A percentile compares a stretch with the other conserved stretches of the same genome.
These are phyloP conservation scores for Wallemia hederae DNA, from an alignment of 1,284 basidiomycete genomes.

Conservation along the genomic window DNA sequence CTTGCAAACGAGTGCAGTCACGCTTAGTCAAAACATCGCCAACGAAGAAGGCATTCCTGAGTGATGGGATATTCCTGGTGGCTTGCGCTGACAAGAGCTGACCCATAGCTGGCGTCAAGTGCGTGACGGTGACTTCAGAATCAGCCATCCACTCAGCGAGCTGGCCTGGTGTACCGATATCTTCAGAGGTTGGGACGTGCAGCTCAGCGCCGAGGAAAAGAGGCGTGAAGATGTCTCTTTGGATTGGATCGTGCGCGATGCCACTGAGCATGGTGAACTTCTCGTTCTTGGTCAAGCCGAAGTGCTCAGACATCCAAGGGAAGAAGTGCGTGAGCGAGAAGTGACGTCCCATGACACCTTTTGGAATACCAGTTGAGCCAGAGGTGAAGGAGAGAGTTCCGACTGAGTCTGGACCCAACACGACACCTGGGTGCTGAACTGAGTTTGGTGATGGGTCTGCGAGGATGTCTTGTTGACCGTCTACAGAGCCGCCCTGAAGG, in stretches of 20 bases:
- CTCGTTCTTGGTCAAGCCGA: constrained; percentile 41
- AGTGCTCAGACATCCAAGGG: constrained; percentile 92
- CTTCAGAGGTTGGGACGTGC: constrained; percentile 85
- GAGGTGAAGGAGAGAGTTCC: constrained; percentile 92
- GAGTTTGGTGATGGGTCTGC: constrained; percentile 6
- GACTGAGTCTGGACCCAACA: constrained; percentile 74
- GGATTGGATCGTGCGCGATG: constrained; percentile 97
- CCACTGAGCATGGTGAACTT: constrained; percentile 97
- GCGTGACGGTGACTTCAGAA: constrained; percentile 65
- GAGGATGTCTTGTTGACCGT: constrained; percentile 15
- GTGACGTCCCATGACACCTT: constrained; percentile 84
- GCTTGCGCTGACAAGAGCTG: constrained; percentile 92
- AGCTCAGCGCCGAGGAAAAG: constrained; percentile 89
- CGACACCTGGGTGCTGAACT: constrained; percentile 37
- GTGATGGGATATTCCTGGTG: constrained; percentile 54
- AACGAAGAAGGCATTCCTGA: constrained; percentile 86
- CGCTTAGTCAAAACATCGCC: constrained; percentile 98
- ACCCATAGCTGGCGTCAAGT: constrained; percentile 91
- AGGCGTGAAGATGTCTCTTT: constrained; percentile 96
- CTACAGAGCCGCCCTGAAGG: constrained; percentile 32
- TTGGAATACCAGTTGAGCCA: constrained; percentile 91
- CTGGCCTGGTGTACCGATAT: constrained; percentile 86
- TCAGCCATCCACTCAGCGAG: constrained; percentile 98
- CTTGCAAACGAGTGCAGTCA: constrained; percentile 81
- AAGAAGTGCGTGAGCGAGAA: constrained; percentile 97